Conservation (phyloP, 768 basidiomycete genomes). For the Paxillus ammoniavirescens region DNA sequence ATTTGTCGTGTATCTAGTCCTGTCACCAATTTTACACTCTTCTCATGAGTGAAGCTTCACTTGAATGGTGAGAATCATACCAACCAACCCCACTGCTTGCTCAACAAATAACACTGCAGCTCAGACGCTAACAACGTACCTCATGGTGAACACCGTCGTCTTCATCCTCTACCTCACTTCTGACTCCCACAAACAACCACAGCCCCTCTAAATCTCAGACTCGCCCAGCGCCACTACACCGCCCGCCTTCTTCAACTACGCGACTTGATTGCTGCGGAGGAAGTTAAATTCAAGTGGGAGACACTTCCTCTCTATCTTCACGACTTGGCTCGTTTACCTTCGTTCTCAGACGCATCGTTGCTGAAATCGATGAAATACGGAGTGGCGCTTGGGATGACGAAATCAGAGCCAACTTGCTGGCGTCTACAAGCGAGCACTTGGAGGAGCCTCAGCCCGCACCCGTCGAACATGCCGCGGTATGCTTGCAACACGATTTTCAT, state of each 20-base stretch:
- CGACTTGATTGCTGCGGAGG: constrained; percentile 68
- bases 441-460: neutral
- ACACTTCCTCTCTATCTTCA: neutral
- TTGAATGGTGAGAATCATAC: constrained; percentile 52
- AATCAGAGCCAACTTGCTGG: constrained; percentile 37
- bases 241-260: constrained; percentile 70
- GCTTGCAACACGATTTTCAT: neutral
- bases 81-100: constrained; percentile 4
- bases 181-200: constrained; percentile 7
- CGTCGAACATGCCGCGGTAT: constrained; percentile 6
- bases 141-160: constrained; percentile 43
- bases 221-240: constrained; percentile 76
- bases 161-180: neutral
- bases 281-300: constrained; percentile 72
- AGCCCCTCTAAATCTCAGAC: constrained; percentile 65
- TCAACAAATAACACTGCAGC: constrained; percentile 22
- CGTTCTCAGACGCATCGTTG: constrained; percentile 51
- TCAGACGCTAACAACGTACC: constrained; percentile 51
- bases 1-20: constrained; percentile 41
- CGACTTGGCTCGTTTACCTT: neutral
- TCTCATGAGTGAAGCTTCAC: constrained; percentile 65
- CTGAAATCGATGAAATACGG: constrained; percentile 78
- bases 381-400: constrained; percentile 61
- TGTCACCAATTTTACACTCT: constrained; percentile 65
- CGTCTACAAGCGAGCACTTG: constrained; percentile 4